Base-by-base conservation (phyloP, 257 asterid species). In the Hygrophila difformis region DNA sequence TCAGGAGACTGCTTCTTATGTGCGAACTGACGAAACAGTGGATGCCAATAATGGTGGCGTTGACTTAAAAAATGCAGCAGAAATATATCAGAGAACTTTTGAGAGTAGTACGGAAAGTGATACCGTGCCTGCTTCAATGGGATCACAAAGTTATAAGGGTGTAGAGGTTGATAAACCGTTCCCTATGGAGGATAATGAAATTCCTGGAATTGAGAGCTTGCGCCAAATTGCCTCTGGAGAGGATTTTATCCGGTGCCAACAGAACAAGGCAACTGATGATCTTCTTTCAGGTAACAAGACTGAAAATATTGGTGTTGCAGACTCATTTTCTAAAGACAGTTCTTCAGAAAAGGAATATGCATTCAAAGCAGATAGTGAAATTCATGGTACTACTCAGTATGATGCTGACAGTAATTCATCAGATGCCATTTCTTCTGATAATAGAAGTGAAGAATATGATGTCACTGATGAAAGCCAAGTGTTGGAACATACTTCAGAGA, bases 221-320 rank as follows among this genome's bases (percentile, higher is more conserved):
- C 67, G 34, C 51, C 76, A 63, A 50, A 64, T 61, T 67, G 68
- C 67, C 59, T 62, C 71, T 48, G 81, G 64, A 54, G 74, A 57
- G 63, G 55, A 44, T 49, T 39, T 65, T 20, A 15, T 64, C 44
- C 60, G 56, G 45, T 61, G 53, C 59, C 53, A 53, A 48, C 37
- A 51, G 57, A 37, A 49, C n/a, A 54, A 44, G 45, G 36, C 42
- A 45, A 64, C 22, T 59, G 86, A 57, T 51, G 67, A 23, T 55
- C 53, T 57, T 55, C 53, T 65, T 36, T 67, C 42, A 60, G 71
- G 58, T 49, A 53, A 22, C 53, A 45, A 55, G 55, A 43, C 28
- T 26, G 75, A 58, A 44, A 34, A 36, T 57, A 15, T 23, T 15
- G 52, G 44, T 36, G 46, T 55, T 39, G 36, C 31, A 23, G 66